phyloP scores from a whole-genome alignment of 208 protist genomes.

The Leishmania amazonensis region DNA sequence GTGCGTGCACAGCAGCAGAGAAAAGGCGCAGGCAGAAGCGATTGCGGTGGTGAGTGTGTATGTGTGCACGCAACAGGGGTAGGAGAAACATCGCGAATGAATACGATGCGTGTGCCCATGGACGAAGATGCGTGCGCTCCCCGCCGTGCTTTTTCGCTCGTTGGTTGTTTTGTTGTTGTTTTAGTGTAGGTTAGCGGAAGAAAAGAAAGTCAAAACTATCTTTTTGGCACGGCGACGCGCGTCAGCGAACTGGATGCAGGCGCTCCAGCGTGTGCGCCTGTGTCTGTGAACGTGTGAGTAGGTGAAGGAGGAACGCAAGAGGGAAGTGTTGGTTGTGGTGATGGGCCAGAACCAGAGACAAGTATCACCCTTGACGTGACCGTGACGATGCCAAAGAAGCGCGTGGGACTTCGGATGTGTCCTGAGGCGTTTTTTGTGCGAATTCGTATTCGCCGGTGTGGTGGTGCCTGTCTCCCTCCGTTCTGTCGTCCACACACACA shows the following conservation, averaged over 20 bases:
- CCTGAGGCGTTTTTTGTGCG: not conserved
- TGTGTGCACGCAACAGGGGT: not conserved
- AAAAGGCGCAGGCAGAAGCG: not conserved
- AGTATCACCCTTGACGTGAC: not conserved
- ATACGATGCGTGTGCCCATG: not conserved
- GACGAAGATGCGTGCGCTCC: not conserved
- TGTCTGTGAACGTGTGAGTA: not conserved
- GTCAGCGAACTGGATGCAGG: not conserved
- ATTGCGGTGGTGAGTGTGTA: too few species aligned
- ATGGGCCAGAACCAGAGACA: not conserved
- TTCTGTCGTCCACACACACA: not conserved
- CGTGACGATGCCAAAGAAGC: not conserved
- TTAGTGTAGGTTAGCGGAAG: conserved; percentile 11
- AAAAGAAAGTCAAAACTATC: conserved; percentile 16
- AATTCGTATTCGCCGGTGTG: not conserved
- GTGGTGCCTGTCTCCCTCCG: not conserved
- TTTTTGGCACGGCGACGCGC: not conserved
- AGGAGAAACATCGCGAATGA: too few species aligned
- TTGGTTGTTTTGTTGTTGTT: not conserved
- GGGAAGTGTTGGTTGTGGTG: not conserved
- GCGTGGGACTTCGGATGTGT: not conserved
- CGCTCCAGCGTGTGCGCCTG: not conserved
- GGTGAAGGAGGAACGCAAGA: not conserved
- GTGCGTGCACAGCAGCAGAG: not conserved
- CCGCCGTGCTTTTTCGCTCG: not conserved